Evolutionary conservation across 345 rosid genomes (phyloP).

Genomic region (Aquilaria malaccensis): DNA sequence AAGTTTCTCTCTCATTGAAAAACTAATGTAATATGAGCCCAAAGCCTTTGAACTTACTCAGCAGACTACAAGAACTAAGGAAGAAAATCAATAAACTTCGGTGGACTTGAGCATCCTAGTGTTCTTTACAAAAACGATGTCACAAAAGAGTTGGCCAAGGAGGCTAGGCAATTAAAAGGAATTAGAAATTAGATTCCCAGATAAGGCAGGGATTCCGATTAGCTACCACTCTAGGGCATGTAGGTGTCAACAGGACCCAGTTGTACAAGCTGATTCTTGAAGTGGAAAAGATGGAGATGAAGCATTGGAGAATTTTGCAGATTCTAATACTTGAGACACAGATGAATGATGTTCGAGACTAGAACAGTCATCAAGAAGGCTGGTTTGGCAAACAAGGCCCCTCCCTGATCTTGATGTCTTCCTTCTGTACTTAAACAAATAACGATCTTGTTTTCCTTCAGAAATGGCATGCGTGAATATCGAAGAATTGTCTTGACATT

Average conservation of each 20-base stretch:
- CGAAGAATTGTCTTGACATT: conserved; percentile 5
- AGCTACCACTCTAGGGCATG: neutral
- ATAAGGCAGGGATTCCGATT: neutral
- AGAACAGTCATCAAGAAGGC: conserved; percentile 10
- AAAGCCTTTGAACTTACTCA: too few species aligned
- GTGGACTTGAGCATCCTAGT: too few species aligned
- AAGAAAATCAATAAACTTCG: too few species aligned
- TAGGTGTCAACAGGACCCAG: neutral
- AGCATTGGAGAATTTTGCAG: neutral
- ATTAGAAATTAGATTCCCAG: neutral
- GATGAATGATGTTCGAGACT: conserved; percentile 1
- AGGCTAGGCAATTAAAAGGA: neutral
- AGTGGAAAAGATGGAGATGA: neutral
- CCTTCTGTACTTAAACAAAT: conserved; percentile 27
- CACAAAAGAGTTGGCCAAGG: neutral
- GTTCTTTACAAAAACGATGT: neutral
- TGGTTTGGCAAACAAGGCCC: conserved; percentile 6
- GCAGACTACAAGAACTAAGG: too few species aligned
- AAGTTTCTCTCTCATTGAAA: too few species aligned
- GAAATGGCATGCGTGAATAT: conserved; percentile 2
- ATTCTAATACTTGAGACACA: neutral
- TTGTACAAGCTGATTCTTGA: neutral
- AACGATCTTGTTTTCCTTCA: conserved; percentile 23
- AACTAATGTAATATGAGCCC: too few species aligned
- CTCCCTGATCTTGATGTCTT: conserved; percentile 20